phyloP scores from a whole-genome alignment of 345 rosid genomes.

The Litchi chinensis region DNA sequence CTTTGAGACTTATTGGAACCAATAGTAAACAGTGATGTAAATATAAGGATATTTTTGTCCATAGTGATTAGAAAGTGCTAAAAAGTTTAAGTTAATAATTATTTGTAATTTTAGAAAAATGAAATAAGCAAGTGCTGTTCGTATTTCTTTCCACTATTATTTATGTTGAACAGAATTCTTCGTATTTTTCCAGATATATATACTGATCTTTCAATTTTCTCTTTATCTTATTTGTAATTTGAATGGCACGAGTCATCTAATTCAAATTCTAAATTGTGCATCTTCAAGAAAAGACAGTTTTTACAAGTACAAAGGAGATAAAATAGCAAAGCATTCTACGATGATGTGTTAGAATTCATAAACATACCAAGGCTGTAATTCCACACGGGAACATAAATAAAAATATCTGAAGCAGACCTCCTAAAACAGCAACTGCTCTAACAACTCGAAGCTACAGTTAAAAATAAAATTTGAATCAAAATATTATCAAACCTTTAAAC shows the following conservation, averaged over 20 bases:
- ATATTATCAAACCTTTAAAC: conserved; percentile 17
- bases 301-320: background rate
- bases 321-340: background rate
- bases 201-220: background rate
- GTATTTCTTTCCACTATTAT: background rate
- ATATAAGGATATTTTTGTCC: no score
- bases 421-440: conserved; percentile 88
- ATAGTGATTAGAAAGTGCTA: no score
- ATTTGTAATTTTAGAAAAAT: no score
- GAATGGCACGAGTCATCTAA: background rate
- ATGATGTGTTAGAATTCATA: background rate
- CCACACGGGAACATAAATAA: conserved; percentile 94
- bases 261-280: background rate
- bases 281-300: background rate
- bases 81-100: no score
- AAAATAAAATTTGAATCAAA: conserved; percentile 21
- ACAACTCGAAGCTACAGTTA: conserved; percentile 85
- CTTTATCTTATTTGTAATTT: background rate
- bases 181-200: background rate
- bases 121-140: no score
- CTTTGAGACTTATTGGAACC: no score
- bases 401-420: conserved; percentile 89
- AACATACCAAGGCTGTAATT: conserved; percentile 74
- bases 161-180: background rate
- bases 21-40: no score